phyloP scores from a whole-genome alignment of 176 grass and related monocot species.

The Aegilops longissima region DNA sequence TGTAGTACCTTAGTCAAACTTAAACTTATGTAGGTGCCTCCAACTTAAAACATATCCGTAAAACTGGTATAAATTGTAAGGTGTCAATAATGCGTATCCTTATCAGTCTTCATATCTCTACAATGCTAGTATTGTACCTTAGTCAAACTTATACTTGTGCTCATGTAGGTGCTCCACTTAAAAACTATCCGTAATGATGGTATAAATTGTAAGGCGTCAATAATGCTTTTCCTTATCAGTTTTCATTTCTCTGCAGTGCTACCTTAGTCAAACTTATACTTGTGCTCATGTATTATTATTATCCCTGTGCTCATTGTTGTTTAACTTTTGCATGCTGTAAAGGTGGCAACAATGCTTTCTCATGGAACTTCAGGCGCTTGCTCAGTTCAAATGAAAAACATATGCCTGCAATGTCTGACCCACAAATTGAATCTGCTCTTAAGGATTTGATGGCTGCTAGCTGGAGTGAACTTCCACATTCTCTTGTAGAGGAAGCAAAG shows the following conservation, averaged over 20 bases:
- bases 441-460: constrained; percentile 92
- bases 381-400: constrained; percentile 66
- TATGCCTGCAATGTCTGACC: constrained; percentile 65
- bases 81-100: not conserved
- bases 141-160: not conserved
- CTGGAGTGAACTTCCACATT: constrained; percentile 81
- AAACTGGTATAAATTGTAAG: not conserved
- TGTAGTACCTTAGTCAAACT: too few species aligned
- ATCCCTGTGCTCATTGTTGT: not conserved
- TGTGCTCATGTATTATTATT: not conserved
- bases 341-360: constrained; percentile 48
- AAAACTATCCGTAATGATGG: too few species aligned
- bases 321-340: constrained; percentile 20
- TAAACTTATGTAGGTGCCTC: too few species aligned
- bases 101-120: constrained; percentile 11
- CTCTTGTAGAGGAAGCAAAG: constrained; percentile 64
- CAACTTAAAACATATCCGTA: not conserved
- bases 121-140: not conserved
- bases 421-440: constrained; percentile 68
- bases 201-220: too few species aligned
- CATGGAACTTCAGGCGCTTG: constrained; percentile 50
- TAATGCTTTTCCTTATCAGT: too few species aligned
- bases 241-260: too few species aligned
- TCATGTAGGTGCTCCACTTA: not conserved
- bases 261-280: not conserved